Conservation (phyloP, 2,329 filamentous ascomycete genomes). For the Neophaeococcomyces mojaviensis region DNA sequence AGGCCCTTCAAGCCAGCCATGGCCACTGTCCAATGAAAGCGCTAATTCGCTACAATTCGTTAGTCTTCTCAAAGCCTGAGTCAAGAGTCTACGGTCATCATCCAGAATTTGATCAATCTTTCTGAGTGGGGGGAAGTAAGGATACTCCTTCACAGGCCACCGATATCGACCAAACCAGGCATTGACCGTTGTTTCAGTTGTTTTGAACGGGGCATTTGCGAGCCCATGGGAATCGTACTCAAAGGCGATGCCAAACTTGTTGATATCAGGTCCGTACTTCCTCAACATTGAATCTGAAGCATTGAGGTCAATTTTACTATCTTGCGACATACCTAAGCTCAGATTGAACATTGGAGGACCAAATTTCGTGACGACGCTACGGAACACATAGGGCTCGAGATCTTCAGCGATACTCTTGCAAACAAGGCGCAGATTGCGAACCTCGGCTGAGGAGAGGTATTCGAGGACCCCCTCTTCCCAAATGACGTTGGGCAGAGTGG, state of each 20-base stretch:
- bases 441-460: constrained; percentile 50
- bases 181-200: constrained; percentile 45
- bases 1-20: constrained; percentile 60
- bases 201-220: constrained; percentile 48
- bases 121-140: constrained; percentile 52
- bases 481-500: constrained; percentile 52
- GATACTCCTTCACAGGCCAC: constrained; percentile 56
- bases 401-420: constrained; percentile 52
- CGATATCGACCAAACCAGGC: constrained; percentile 59
- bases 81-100: constrained; percentile 19
- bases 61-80: constrained; percentile 50
- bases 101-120: constrained; percentile 57
- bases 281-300: constrained; percentile 51
- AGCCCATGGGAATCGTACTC: constrained; percentile 49
- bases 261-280: constrained; percentile 55
- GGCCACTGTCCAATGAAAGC: constrained; percentile 58
- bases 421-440: constrained; percentile 56
- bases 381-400: constrained; percentile 52
- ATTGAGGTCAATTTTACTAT: constrained; percentile 24
- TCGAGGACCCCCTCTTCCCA: constrained; percentile 46
- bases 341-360: constrained; percentile 49
- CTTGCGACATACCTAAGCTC: constrained; percentile 12
- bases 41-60: constrained; percentile 54
- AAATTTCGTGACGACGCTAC: constrained; percentile 59
- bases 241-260: constrained; percentile 59